These are phyloP conservation scores for Eucalyptus albens DNA, from an alignment of 345 rosid genomes.

Conservation along the genomic window DNA sequence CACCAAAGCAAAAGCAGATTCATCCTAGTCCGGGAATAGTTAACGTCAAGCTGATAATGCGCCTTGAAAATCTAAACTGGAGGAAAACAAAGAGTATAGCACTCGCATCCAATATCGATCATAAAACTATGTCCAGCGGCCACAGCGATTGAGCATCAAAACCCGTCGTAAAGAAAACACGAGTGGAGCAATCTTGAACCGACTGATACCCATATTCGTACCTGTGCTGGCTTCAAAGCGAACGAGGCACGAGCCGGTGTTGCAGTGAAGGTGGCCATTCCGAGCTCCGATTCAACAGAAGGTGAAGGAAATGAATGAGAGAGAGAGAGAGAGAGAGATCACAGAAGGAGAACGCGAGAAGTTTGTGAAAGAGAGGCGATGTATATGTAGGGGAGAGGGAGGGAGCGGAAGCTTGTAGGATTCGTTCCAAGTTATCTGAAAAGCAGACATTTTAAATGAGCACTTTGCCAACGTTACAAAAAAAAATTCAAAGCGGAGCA, in stretches of 20 bases:
- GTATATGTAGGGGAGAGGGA: neutral
- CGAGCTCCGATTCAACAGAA: neutral
- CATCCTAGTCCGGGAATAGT: neutral
- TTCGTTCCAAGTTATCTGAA: neutral
- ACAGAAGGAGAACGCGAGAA: neutral
- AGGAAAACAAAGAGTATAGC: neutral
- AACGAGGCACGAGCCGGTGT: neutral
- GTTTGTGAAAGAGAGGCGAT: neutral
- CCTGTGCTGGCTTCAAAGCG: neutral
- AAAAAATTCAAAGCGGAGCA: neutral
- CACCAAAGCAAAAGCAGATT: neutral
- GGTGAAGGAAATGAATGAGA: neutral
- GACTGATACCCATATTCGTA: neutral
- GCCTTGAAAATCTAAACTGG: neutral
- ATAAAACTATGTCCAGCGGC: neutral
- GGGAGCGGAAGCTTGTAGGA: neutral
- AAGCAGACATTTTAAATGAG: neutral
- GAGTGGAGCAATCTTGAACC: neutral
- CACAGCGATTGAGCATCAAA: neutral
- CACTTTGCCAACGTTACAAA: neutral
- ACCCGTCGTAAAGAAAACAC: neutral
- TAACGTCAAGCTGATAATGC: neutral
- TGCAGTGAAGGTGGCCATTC: neutral
- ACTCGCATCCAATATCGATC: neutral
- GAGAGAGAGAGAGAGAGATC: neutral